phyloP scores from a whole-genome alignment of 2,329 filamentous ascomycete genomes.

The Cephalotrichum gorgonifer region DNA sequence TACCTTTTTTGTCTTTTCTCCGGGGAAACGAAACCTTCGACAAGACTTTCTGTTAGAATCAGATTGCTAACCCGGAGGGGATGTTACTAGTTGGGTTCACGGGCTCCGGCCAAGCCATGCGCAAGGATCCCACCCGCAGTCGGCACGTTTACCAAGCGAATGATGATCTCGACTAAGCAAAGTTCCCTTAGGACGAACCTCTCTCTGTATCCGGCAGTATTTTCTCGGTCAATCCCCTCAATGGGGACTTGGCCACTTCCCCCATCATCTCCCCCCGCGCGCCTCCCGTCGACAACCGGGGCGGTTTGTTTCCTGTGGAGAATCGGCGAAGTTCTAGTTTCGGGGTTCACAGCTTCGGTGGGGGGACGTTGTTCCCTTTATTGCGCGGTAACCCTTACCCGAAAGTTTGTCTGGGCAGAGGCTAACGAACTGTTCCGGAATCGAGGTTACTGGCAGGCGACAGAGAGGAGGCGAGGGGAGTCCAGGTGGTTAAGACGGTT shows the following conservation, averaged over 20 bases:
- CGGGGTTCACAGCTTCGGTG: neutral
- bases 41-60: too few relatives aligned
- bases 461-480: too few relatives aligned
- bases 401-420: constrained; percentile 1
- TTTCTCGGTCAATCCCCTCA: neutral
- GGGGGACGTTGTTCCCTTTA: neutral
- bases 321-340: neutral
- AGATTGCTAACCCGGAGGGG: too few relatives aligned
- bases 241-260: too few relatives aligned
- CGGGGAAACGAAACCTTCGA: too few relatives aligned
- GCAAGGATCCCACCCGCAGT: constrained; percentile 74
- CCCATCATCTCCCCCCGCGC: neutral
- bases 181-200: constrained; percentile 5
- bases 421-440: constrained; percentile 1
- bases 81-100: constrained; percentile 90
- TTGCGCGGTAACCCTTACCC: constrained; percentile 3
- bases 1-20: constrained; percentile 10
- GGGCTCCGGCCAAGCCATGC: constrained; percentile 90
- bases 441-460: neutral
- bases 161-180: constrained; percentile 58
- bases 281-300: neutral
- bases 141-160: constrained; percentile 77
- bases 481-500: too few relatives aligned
- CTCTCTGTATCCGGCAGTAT: neutral
- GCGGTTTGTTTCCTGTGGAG: neutral